phyloP scores from a whole-genome alignment of 768 basidiomycete species.

The Mrakia blollopis region DNA sequence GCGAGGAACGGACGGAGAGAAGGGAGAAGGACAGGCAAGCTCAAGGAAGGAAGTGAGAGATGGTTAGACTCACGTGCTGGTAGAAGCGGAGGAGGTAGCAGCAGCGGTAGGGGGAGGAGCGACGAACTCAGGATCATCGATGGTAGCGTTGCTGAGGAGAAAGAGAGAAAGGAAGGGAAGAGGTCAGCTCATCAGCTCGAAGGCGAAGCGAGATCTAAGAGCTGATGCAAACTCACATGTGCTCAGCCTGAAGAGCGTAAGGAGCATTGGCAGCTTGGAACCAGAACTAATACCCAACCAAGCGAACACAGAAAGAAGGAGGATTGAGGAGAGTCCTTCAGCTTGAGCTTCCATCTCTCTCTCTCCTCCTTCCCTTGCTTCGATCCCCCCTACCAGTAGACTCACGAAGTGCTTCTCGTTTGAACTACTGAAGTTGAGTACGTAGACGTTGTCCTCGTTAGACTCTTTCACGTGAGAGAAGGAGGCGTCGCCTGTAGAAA shows the following conservation, averaged over 20 bases:
- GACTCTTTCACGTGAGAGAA: slow-evolving; percentile 15
- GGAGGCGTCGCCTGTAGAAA: slow-evolving; percentile 18
- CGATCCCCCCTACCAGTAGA: neutral
- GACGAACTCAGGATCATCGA: slow-evolving; percentile 27
- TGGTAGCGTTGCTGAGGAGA: slow-evolving; percentile 26
- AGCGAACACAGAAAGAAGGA: neutral
- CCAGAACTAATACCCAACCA: slow-evolving; percentile 31
- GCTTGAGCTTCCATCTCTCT: neutral
- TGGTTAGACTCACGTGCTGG: neutral
- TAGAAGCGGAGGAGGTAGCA: neutral
- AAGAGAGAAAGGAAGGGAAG: neutral
- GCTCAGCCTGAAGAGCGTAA: slow-evolving; percentile 10
- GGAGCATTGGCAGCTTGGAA: slow-evolving; percentile 22
- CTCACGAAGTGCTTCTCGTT: slow-evolving; percentile 28
- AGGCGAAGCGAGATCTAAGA: neutral
- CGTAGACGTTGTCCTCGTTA: slow-evolving; percentile 26
- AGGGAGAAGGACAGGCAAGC: no score
- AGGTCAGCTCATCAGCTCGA: neutral
- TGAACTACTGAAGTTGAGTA: slow-evolving; percentile 20
- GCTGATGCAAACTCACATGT: neutral
- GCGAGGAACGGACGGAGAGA: neutral
- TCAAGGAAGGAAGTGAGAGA: neutral
- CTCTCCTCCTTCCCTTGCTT: neutral
- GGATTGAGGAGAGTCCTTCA: neutral
- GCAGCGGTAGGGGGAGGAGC: neutral